Percentiles rank a stretch among this genome's conserved stretches.
These are phyloP conservation scores for Suillus americanus DNA, from an alignment of 768 basidiomycete species.

Conservation along the genomic window DNA sequence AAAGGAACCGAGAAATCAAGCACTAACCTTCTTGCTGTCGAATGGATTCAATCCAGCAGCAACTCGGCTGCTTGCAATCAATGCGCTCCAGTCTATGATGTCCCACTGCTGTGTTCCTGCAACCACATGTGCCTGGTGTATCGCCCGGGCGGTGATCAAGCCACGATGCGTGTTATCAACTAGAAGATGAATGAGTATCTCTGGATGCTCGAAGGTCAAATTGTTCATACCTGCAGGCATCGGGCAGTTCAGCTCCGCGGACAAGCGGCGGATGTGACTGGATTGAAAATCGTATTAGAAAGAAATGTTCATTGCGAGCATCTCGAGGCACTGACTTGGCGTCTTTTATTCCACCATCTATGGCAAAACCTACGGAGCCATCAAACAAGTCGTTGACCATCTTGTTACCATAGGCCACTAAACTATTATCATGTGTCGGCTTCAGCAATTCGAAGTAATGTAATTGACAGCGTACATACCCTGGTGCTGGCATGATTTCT, in stretches of 20 bases:
- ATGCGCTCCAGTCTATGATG: slow-evolving; percentile 77
- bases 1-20: background rate
- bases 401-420: slow-evolving; percentile 59
- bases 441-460: slow-evolving; percentile 5
- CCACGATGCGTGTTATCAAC: slow-evolving; percentile 76
- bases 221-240: slow-evolving; percentile 49
- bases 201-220: background rate
- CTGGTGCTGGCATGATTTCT: slow-evolving; percentile 70
- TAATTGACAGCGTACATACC: slow-evolving; percentile 32
- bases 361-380: slow-evolving; percentile 69
- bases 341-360: slow-evolving; percentile 87
- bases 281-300: slow-evolving; percentile 11
- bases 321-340: slow-evolving; percentile 47
- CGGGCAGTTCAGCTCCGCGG: slow-evolving; percentile 61
- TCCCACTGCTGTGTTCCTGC: slow-evolving; percentile 54
- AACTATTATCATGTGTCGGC: slow-evolving; percentile 29
- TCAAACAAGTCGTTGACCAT: slow-evolving; percentile 78
- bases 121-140: slow-evolving; percentile 50
- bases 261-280: slow-evolving; percentile 70
- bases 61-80: slow-evolving; percentile 76
- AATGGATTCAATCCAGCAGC: slow-evolving; percentile 64
- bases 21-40: slow-evolving; percentile 33
- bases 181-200: background rate
- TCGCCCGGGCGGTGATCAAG: slow-evolving; percentile 73
- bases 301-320: background rate